Evolutionary conservation across 768 basidiomycete genomes (phyloP).

Genomic region (Naganishia friedmannii): DNA sequence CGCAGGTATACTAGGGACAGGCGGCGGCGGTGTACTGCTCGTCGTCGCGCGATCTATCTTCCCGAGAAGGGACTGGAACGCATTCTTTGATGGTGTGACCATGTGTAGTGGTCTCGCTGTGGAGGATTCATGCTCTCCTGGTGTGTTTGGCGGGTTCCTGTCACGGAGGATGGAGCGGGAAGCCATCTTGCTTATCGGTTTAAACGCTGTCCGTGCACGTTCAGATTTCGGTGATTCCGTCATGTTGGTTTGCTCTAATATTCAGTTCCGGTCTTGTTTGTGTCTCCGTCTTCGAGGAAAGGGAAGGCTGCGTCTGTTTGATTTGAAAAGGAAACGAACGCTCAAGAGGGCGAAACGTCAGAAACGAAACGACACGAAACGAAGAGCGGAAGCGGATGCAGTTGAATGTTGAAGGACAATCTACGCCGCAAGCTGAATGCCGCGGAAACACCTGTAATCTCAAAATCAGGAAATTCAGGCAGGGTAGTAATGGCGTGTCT

Average conservation of each 20-base stretch:
- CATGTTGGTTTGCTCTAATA: background rate
- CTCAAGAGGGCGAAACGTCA: background rate
- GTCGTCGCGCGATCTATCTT: background rate
- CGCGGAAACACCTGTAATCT: background rate
- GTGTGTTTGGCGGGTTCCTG: constrained; percentile 1
- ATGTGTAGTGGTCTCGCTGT: constrained; percentile 18
- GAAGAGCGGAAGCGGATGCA: no score
- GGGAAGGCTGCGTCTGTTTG: background rate
- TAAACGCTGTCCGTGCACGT: constrained; percentile 23
- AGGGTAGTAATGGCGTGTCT: no score
- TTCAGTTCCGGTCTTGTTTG: background rate
- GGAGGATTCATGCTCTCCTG: background rate
- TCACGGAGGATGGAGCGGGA: constrained; percentile 22
- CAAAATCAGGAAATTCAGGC: no score
- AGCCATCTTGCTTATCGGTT: constrained; percentile 28
- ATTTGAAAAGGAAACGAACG: background rate
- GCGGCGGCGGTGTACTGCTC: constrained; percentile 18
- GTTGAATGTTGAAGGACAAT: background rate
- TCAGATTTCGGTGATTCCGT: constrained; percentile 21
- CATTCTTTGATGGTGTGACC: constrained; percentile 27
- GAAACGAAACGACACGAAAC: no score
- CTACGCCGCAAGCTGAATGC: background rate
- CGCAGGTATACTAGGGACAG: background rate
- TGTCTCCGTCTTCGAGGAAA: no score
- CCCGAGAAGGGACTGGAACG: constrained; percentile 11